Evolutionary conservation across 192 early-diverging fungal genomes (phyloP), one percentile per base, ranked within the genome.

Genomic region (Entomortierella lignicola): DNA sequence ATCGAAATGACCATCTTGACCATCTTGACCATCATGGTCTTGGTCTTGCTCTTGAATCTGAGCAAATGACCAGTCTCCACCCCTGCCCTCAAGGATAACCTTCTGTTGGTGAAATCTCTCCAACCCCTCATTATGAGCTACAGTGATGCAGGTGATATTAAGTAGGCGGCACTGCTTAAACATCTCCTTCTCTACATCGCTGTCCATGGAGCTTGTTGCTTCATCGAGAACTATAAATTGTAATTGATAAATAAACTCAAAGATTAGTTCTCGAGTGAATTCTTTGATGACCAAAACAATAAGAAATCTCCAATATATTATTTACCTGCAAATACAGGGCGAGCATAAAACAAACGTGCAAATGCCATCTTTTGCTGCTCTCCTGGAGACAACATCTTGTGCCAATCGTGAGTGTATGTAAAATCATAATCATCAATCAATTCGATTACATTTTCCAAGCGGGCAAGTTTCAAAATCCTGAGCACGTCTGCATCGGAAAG

Each of bases 141-240:
- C 92, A 15, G 96, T 95, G n/a, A 98, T 89, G 8, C 95, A 79
- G 1, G 97, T 96, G 63, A 97, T 93, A 1, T 89, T 91, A 3
- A 84, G 68, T 32, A 90, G 82, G 43, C 89, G 86, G 27, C 89
- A 81, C 17, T 82, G 69, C 21, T 73, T 82, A 72, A 93, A 95
- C 42, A 93, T 82, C 27, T 69, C 59, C 2, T 64, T 60, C 62
- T 89, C 90, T 0, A 88, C 82, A 0, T 23, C 64, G 2, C 62
- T 71, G 55, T 93, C 92, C 68, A 94, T 84, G 7, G 90, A 82
- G 52, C 91, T 89, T 6, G 91, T 92, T 47, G 88, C 81, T 56
- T 94, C 93, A 67, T 93, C 91, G 27, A 93, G 63, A 6, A 89
- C 86, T 86, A 58, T 47, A 32, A 20, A 25, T 27, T 54, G 10